A percentile compares a stretch with the other conserved stretches of the same genome.
phyloP scores from a whole-genome alignment of 345 rosid genomes.

The Aegle marmelos region DNA sequence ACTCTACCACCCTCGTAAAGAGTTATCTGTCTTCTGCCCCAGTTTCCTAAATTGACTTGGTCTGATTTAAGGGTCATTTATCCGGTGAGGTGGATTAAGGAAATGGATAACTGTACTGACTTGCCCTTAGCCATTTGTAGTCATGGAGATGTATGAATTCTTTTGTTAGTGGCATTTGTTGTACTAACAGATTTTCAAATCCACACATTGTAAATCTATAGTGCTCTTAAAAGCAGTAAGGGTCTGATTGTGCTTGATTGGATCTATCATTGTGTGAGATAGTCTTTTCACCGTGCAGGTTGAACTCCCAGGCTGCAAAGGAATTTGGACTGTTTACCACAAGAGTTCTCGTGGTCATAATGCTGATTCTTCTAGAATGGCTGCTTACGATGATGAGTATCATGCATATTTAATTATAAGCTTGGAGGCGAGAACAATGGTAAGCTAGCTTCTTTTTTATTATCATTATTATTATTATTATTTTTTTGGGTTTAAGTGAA shows the following conservation, averaged over 20 bases:
- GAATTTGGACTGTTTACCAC: slow-evolving; percentile 98
- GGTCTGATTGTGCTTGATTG: not conserved
- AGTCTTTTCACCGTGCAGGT: slow-evolving; percentile 49
- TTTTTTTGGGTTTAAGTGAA: slow-evolving; percentile 7
- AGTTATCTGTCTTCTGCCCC: not conserved
- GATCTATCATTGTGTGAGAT: not conserved
- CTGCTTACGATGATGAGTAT: slow-evolving; percentile 76
- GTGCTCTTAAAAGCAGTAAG: not conserved
- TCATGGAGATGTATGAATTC: not conserved
- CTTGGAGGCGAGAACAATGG: slow-evolving; percentile 94
- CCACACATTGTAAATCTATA: not conserved
- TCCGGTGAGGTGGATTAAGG: not conserved
- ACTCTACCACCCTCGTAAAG: not conserved
- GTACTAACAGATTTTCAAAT: not conserved
- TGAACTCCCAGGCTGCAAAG: slow-evolving; percentile 93
- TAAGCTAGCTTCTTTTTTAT: slow-evolving; percentile 24
- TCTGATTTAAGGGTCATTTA: not conserved
- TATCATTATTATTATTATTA: too few relatives aligned
- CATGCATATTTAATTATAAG: slow-evolving; percentile 98
- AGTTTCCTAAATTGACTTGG: not conserved
- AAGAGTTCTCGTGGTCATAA: slow-evolving; percentile 72
- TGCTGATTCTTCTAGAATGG: slow-evolving; percentile 66
- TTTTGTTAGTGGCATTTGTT: not conserved
- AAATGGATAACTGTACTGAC: not conserved
- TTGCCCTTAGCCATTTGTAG: not conserved